A percentile compares a stretch with the other conserved stretches of the same genome.
Evolutionary conservation across 1,284 basidiomycete species (phyloP).

Genomic region (Phlebopus sp.): DNA sequence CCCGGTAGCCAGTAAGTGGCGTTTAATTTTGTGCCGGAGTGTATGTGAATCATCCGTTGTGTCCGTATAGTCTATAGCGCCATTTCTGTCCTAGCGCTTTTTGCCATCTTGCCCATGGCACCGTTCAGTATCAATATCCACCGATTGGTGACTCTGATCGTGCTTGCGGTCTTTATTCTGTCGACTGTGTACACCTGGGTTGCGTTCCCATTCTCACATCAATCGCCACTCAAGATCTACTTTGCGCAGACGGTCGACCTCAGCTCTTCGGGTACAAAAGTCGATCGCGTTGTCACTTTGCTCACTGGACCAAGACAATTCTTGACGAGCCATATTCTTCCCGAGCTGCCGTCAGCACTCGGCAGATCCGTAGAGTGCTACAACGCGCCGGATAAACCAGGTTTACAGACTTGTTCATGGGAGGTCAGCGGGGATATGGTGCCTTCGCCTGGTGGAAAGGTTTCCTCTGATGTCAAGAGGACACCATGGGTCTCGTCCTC

Average conservation of each 20-base stretch:
- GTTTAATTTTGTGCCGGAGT: not conserved
- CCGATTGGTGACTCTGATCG: conserved; percentile 40
- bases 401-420: conserved; percentile 39
- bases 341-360: conserved; percentile 52
- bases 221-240: conserved; percentile 63
- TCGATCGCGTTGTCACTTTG: conserved; percentile 34
- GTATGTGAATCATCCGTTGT: conserved; percentile 2
- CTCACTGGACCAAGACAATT: conserved; percentile 48
- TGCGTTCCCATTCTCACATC: conserved; percentile 59
- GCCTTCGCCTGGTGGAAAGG: conserved; percentile 32
- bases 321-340: conserved; percentile 43
- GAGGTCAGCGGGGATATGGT: conserved; percentile 27
- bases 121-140: conserved; percentile 62
- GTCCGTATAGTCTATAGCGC: conserved; percentile 48
- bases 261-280: conserved; percentile 16
- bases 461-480: not conserved
- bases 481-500: conserved; percentile 34
- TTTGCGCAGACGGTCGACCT: conserved; percentile 62
- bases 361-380: conserved; percentile 25
- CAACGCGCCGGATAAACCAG: conserved; percentile 17
- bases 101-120: conserved; percentile 57
- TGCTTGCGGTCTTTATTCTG: conserved; percentile 43
- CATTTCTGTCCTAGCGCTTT: conserved; percentile 43
- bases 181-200: conserved; percentile 46
- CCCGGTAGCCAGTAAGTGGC: conserved; percentile 45